Percentiles rank a stretch among this genome's conserved stretches.
Conservation (phyloP, 1,284 basidiomycete genomes). For the Microbotryum silenes-acaulis region DNA sequence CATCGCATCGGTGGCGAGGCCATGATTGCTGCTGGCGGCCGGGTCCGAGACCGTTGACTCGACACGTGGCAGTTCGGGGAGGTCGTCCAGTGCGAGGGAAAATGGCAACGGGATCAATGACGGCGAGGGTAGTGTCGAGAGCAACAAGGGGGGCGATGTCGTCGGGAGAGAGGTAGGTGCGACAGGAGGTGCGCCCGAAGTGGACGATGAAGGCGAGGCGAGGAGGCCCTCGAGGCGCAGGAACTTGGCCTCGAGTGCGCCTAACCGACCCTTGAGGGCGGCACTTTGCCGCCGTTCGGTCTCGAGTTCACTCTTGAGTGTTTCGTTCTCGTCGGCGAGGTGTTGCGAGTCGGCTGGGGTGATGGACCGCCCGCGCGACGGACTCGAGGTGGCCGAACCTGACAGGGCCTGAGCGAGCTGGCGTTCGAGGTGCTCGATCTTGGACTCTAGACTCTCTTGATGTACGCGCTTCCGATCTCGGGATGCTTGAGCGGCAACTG, state of each 20-base stretch:
- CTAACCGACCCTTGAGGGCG: constrained; percentile 22
- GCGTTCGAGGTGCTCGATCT: constrained; percentile 6
- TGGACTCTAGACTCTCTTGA: background rate
- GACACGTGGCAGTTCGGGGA: background rate
- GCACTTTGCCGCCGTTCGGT: constrained; percentile 21
- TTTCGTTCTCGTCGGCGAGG: constrained; percentile 24
- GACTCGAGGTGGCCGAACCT: background rate
- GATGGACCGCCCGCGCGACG: background rate
- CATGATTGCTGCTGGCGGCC: background rate
- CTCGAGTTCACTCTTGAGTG: constrained; percentile 18
- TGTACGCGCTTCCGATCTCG: constrained; percentile 7
- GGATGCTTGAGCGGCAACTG: constrained; percentile 14
- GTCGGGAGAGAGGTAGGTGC: constrained; percentile 20
- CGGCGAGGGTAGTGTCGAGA: constrained; percentile 31
- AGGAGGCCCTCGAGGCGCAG: constrained; percentile 19
- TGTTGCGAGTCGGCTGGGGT: background rate
- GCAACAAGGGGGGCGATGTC: constrained; percentile 23
- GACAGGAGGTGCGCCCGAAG: constrained; percentile 24
- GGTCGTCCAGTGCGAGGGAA: background rate
- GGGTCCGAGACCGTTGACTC: background rate
- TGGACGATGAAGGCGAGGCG: background rate
- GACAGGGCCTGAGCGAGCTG: background rate
- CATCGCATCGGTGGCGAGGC: background rate
- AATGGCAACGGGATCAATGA: constrained; percentile 21
- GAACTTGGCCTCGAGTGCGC: constrained; percentile 25